These are phyloP conservation scores for Polytrichum formosum DNA, from an alignment of 225 moss, liverwort and hornwort genomes.

Conservation along the genomic window DNA sequence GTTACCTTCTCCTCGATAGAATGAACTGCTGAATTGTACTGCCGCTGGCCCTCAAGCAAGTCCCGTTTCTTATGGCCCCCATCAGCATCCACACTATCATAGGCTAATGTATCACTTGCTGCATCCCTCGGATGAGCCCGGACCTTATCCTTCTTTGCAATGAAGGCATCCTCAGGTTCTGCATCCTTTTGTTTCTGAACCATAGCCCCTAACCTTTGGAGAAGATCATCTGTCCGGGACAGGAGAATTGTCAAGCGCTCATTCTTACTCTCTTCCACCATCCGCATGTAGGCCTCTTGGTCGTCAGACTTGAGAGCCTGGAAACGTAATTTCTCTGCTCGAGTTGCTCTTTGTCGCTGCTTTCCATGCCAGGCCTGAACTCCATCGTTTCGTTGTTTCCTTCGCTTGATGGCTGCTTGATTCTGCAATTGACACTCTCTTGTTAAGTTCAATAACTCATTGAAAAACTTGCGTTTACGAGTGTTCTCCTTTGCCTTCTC, in stretches of 20 bases:
- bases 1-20: constrained; percentile 98
- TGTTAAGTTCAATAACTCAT: constrained; percentile 79
- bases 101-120: constrained; percentile 26
- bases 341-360: constrained; percentile 87
- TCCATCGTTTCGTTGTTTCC: constrained; percentile 93
- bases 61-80: constrained; percentile 73
- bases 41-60: constrained; percentile 90
- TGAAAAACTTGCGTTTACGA: constrained; percentile 94
- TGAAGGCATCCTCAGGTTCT: constrained; percentile 76
- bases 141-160: constrained; percentile 68
- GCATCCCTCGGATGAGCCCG: constrained; percentile 46
- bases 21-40: constrained; percentile 97
- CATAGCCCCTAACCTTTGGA: constrained; percentile 95
- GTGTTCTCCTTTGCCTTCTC: constrained; percentile 70
- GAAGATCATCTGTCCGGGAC: constrained; percentile 91
- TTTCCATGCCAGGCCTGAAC: constrained; percentile 99
- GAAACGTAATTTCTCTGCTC: constrained; percentile 87
- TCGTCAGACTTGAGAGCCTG: constrained; percentile 98
- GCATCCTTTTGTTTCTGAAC: constrained; percentile 97
- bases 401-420: constrained; percentile 74
- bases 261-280: constrained; percentile 99
- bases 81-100: constrained; percentile 42
- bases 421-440: constrained; percentile 75
- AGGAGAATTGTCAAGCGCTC: constrained; percentile 91
- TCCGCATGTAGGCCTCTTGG: constrained; percentile 96